Conservation (phyloP, 441 rosid species). For the Gossypium armourianum region DNA sequence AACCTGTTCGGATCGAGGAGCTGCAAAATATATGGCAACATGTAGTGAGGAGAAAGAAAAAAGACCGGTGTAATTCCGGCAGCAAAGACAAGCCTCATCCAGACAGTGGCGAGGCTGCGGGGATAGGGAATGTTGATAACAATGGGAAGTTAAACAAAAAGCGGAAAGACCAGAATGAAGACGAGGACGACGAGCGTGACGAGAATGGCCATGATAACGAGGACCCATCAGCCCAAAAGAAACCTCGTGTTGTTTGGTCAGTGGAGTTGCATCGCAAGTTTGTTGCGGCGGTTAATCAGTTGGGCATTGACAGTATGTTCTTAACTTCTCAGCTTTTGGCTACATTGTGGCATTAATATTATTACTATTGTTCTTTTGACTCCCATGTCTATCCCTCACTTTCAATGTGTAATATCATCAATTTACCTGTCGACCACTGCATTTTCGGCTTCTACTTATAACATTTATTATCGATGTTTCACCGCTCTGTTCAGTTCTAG, state of each 20-base stretch:
- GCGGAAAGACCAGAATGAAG: conserved; percentile 49
- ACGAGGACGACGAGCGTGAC: conserved; percentile 38
- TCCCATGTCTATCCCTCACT: neutral
- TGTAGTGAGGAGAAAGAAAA: conserved; percentile 1
- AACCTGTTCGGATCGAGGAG: conserved; percentile 8
- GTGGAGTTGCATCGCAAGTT: conserved; percentile 48
- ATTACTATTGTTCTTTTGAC: neutral
- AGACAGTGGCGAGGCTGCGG: neutral
- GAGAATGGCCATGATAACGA: conserved; percentile 42
- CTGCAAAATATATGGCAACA: conserved; percentile 8
- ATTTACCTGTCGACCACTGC: neutral
- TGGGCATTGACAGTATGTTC: conserved; percentile 53
- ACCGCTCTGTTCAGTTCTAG: neutral
- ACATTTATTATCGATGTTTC: neutral
- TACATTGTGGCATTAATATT: neutral
- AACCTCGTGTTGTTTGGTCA: conserved; percentile 60
- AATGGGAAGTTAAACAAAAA: conserved; percentile 32
- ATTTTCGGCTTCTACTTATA: neutral
- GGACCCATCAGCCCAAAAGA: conserved; percentile 39
- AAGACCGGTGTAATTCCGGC: neutral
- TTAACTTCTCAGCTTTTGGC: conserved; percentile 12
- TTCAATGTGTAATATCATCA: neutral
- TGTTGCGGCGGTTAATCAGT: conserved; percentile 42
- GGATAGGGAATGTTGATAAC: conserved; percentile 21
- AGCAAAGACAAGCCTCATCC: neutral